Evolutionary conservation across 331 rosid genomes (phyloP).

Genomic region (Acacia pycnantha): DNA sequence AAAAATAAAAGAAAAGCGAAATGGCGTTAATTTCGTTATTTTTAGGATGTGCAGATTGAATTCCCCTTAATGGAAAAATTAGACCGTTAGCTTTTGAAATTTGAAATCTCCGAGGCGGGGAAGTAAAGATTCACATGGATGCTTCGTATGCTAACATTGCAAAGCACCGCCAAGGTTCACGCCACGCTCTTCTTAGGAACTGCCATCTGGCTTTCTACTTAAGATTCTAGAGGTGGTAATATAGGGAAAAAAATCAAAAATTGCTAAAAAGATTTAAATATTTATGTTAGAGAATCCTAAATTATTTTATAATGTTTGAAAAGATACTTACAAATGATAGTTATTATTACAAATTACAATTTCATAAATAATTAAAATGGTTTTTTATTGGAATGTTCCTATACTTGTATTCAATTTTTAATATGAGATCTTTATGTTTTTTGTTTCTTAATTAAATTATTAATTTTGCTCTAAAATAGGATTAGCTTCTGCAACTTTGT

Average conservation of each 20-base stretch:
- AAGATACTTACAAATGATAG: too few species aligned
- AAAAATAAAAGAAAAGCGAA: not conserved
- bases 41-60: slow-evolving; percentile 4
- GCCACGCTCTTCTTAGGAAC: not conserved
- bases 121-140: not conserved
- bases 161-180: not conserved
- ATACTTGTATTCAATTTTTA: too few species aligned
- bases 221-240: not conserved
- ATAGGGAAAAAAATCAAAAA: too few species aligned
- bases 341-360: too few species aligned
- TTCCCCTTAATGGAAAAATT: slow-evolving; percentile 36
- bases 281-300: not conserved
- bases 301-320: not conserved
- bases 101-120: slow-evolving; percentile 58
- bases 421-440: too few species aligned
- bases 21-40: slow-evolving; percentile 43
- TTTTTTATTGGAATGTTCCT: too few species aligned
- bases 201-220: not conserved
- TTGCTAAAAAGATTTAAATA: not conserved
- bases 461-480: too few species aligned
- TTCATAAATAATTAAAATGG: too few species aligned
- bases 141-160: not conserved
- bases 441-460: too few species aligned
- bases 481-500: too few species aligned
- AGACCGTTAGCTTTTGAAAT: slow-evolving; percentile 77